phyloP scores from a whole-genome alignment of 768 basidiomycete species.

The Tricholoma hemisulphureum region DNA sequence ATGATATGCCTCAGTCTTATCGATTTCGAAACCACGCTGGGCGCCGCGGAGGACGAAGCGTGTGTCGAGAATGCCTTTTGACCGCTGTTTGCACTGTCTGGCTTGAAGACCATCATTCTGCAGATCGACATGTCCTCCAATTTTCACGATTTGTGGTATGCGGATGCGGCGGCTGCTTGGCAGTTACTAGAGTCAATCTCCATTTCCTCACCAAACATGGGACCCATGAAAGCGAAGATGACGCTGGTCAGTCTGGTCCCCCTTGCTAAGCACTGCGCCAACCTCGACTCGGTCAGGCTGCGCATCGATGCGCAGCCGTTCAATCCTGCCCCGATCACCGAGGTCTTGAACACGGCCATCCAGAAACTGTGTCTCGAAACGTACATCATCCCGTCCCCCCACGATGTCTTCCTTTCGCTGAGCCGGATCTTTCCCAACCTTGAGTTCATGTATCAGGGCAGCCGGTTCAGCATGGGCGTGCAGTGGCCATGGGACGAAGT shows the following conservation, averaged over 20 bases:
- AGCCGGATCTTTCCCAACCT: conserved; percentile 3
- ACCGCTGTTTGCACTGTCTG: not conserved
- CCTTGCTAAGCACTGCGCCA: conserved; percentile 1
- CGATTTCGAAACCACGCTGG: not conserved
- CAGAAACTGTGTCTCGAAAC: not conserved
- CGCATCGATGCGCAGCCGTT: conserved; percentile 2
- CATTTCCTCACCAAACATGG: not conserved
- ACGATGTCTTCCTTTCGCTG: not conserved
- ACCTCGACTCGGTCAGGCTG: not conserved
- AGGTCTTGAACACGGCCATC: not conserved
- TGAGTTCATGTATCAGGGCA: not conserved
- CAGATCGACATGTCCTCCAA: not conserved
- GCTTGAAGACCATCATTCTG: not conserved
- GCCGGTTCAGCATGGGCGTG: not conserved
- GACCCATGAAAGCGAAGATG: not conserved
- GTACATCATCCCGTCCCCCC: not conserved
- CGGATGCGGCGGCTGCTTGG: conserved; percentile 5
- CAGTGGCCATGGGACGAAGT: not conserved
- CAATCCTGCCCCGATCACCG: not conserved
- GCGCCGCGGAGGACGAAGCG: not conserved
- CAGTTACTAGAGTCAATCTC: not conserved
- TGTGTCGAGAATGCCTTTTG: not conserved
- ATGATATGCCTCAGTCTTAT: not conserved
- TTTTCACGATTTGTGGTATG: not conserved
- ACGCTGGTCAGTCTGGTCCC: conserved; percentile 5